Evolutionary conservation across 352 stramenopile genomes (phyloP).

Genomic region (Pythium phragmitis): DNA sequence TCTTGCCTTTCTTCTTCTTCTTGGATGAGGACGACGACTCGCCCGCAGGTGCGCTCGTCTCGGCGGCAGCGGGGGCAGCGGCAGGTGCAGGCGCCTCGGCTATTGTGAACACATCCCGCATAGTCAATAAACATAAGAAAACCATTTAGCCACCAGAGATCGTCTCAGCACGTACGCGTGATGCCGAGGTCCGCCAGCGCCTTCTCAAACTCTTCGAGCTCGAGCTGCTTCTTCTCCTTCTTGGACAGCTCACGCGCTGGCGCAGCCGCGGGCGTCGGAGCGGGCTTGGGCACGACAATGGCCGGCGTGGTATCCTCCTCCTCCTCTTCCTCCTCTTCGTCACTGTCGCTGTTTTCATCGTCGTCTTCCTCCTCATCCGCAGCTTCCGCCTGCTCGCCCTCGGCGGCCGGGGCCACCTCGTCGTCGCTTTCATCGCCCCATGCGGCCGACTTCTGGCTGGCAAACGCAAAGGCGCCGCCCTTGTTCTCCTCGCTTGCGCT

Average conservation of each 20-base stretch:
- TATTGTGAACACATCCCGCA: constrained; percentile 3
- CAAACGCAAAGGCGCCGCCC: constrained; percentile 62
- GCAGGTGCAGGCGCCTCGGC: constrained; percentile 12
- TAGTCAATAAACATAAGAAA: neutral
- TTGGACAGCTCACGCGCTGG: constrained; percentile 59
- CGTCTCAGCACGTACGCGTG: constrained; percentile 26
- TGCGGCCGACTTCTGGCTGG: constrained; percentile 64
- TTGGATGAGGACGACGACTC: constrained; percentile 27
- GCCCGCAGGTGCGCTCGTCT: constrained; percentile 24
- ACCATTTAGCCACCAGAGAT: constrained; percentile 1
- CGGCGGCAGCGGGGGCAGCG: constrained; percentile 1
- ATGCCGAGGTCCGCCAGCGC: constrained; percentile 69
- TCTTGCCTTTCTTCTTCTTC: constrained; percentile 47
- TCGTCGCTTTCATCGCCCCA: constrained; percentile 77
- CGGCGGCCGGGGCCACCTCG: constrained; percentile 39
- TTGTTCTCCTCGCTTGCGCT: constrained; percentile 38
- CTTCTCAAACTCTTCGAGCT: constrained; percentile 74
- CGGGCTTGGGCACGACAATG: constrained; percentile 23
- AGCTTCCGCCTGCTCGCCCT: constrained; percentile 21
- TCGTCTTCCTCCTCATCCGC: constrained; percentile 43
- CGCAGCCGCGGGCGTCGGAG: constrained; percentile 32
- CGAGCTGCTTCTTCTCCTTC: constrained; percentile 79
- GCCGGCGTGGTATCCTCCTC: constrained; percentile 31
- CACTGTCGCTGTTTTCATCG: constrained; percentile 37
- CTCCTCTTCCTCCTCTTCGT: constrained; percentile 41